Base-by-base conservation (phyloP, 345 rosid genomes). In the Viola odorata region DNA sequence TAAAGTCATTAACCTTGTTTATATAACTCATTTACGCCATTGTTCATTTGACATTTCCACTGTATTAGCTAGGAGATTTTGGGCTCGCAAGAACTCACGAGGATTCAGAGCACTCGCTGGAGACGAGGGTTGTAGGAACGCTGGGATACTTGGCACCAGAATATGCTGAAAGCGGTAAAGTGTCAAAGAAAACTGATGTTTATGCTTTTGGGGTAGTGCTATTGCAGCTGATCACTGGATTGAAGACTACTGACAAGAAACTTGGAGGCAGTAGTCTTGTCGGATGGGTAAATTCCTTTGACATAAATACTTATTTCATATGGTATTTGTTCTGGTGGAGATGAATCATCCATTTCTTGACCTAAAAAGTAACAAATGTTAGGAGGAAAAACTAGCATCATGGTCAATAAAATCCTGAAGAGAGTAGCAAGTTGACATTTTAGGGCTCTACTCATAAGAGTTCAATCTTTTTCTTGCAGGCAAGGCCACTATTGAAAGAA, bases 181-280 rank as follows among this genome's bases (percentile, higher is more conserved):
- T 78, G 48, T 84, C 89, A 37, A 67, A 81, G 57, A 86, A 86
- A 69, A 81, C 87, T 13, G 92, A 86, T 55, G 92, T 84, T 51
- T 84, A 82, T 59, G 69, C 92, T 37, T 86, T 84, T 37, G 87
- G 89, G 17, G 81, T 86, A 10, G 85, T 84, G 56, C 76, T 86
- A 45, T 65, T 86, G 53, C 89, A 84, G 74, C 77, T 86, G 23
- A 80, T 86, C 55, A 83, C 85, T 11, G 92, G 89, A 65, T 71
- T 73, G 54, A 77, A 73, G 78, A 82, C 85, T 8, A 81, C 84
- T 3, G 87, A 86, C 67, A 75, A 80, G 61, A 36, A 15, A 6
- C 87, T 84, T n/a, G 85, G 73, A 62, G 92, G 80, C 40, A 78
- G 60, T 68, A 82, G 92, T 73, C 87, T 84, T 8, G 89, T 86